phyloP scores from a whole-genome alignment of 2,329 filamentous ascomycete species.

The Aaosphaeria pasadenensis region DNA sequence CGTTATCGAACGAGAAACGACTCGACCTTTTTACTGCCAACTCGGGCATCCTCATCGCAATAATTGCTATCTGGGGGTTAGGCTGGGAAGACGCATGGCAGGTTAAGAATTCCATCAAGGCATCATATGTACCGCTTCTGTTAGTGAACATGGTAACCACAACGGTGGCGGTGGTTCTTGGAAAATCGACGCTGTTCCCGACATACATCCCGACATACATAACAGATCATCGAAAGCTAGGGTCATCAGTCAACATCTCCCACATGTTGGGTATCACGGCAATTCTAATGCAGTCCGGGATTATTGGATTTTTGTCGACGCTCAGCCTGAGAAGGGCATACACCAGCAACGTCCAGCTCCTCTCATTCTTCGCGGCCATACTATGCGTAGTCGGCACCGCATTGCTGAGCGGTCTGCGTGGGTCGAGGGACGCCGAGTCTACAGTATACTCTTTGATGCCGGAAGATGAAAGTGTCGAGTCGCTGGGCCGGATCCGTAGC shows the following conservation, averaged over 20 bases:
- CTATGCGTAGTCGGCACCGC: slow-evolving; percentile 4
- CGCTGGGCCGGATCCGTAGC: neutral
- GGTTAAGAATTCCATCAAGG: neutral
- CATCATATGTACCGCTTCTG: slow-evolving; percentile 3
- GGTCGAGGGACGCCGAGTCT: neutral
- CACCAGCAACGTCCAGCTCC: slow-evolving; percentile 6
- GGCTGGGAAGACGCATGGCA: neutral
- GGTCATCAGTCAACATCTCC: neutral
- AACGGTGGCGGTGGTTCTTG: slow-evolving; percentile 4
- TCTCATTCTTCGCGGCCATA: slow-evolving; percentile 4
- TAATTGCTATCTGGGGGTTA: neutral
- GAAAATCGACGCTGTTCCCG: slow-evolving; percentile 10
- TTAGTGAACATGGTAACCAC: slow-evolving; percentile 6
- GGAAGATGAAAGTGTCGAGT: neutral
- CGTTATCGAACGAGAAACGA: slow-evolving; percentile 1
- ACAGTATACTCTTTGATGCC: neutral
- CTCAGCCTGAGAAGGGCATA: slow-evolving; percentile 7
- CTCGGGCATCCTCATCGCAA: slow-evolving; percentile 4
- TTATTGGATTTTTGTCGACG: slow-evolving; percentile 5
- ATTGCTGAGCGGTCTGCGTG: neutral
- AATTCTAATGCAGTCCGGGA: slow-evolving; percentile 4
- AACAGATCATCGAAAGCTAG: neutral
- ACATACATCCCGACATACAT: neutral
- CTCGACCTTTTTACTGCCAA: slow-evolving; percentile 6
- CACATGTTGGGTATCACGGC: slow-evolving; percentile 1